Evolutionary conservation across 805 yeast genomes (phyloP).

Genomic region (Cyberlindnera maclurae): DNA sequence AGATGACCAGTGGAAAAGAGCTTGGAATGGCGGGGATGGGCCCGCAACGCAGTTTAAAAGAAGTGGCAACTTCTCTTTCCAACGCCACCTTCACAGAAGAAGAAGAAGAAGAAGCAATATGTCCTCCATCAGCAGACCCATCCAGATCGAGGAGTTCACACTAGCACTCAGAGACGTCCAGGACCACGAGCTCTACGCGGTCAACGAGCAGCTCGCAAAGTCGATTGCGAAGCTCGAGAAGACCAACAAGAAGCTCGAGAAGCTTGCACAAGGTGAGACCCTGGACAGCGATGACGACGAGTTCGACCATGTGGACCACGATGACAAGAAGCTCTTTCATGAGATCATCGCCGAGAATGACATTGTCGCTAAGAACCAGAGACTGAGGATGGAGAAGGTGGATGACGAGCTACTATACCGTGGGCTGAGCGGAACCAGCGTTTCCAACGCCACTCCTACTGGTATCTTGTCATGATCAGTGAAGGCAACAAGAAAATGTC

Average conservation of each 20-base stretch:
- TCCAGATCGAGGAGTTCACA: constrained; percentile 39
- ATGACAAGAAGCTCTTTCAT: constrained; percentile 43
- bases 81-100: too few species aligned
- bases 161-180: constrained; percentile 48
- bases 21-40: too few species aligned
- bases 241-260: constrained; percentile 42
- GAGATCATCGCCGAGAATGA: constrained; percentile 55
- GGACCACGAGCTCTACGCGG: constrained; percentile 33
- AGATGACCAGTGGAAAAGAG: too few species aligned
- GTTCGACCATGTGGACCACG: constrained; percentile 24
- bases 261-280: constrained; percentile 32
- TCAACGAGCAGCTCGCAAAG: constrained; percentile 28
- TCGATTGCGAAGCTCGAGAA: constrained; percentile 42
- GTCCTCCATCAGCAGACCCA: constrained; percentile 30
- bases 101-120: constrained; percentile 4
- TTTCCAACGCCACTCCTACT: too few species aligned
- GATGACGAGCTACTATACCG: constrained; percentile 42
- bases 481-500: too few species aligned
- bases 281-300: constrained; percentile 23
- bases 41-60: too few species aligned
- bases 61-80: too few species aligned
- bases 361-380: constrained; percentile 45
- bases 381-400: constrained; percentile 36
- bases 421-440: constrained; percentile 16
- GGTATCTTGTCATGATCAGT: too few species aligned